Evolutionary conservation across 352 stramenopile species (phyloP).

Genomic region (Phytophthora litchii): DNA sequence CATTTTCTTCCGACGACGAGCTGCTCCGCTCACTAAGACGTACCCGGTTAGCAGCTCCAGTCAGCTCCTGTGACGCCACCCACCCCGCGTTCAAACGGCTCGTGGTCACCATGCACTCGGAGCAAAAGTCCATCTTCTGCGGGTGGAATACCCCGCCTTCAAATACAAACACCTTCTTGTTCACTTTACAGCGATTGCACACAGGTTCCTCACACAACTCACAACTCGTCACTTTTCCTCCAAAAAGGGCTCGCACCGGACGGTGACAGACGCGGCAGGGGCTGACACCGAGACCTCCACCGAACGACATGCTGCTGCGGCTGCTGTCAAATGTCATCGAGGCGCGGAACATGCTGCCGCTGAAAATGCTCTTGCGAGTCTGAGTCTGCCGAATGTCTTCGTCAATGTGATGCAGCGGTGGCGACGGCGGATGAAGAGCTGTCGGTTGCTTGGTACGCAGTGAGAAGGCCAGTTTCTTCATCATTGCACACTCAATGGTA

Average conservation of each 20-base stretch:
- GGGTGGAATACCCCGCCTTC: constrained; percentile 52
- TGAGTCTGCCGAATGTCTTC: constrained; percentile 26
- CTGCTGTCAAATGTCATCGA: constrained; percentile 32
- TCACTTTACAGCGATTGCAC: constrained; percentile 48
- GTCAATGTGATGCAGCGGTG: constrained; percentile 28
- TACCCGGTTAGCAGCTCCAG: constrained; percentile 16
- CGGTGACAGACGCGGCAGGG: constrained; percentile 34
- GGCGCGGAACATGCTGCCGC: constrained; percentile 27
- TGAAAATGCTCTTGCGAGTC: constrained; percentile 26
- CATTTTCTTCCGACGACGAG: constrained; percentile 21
- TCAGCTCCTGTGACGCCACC: constrained; percentile 63
- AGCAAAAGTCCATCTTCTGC: constrained; percentile 75
- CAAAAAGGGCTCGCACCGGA: constrained; percentile 30
- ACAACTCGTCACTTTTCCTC: constrained; percentile 34
- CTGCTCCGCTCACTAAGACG: constrained; percentile 27
- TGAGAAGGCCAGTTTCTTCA: constrained; percentile 77
- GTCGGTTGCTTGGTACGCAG: constrained; percentile 42
- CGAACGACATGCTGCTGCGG: constrained; percentile 25
- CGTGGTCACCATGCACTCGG: constrained; percentile 50
- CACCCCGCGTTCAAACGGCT: constrained; percentile 55
- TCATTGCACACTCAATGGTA: constrained; percentile 58
- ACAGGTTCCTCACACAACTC: constrained; percentile 44
- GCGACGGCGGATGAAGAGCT: constrained; percentile 24
- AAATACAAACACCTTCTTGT: constrained; percentile 58
- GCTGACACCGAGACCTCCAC: constrained; percentile 1